Evolutionary conservation across 805 yeast species (phyloP), one percentile per base, ranked within the genome.

Genomic region (Spathaspora arborariae): DNA sequence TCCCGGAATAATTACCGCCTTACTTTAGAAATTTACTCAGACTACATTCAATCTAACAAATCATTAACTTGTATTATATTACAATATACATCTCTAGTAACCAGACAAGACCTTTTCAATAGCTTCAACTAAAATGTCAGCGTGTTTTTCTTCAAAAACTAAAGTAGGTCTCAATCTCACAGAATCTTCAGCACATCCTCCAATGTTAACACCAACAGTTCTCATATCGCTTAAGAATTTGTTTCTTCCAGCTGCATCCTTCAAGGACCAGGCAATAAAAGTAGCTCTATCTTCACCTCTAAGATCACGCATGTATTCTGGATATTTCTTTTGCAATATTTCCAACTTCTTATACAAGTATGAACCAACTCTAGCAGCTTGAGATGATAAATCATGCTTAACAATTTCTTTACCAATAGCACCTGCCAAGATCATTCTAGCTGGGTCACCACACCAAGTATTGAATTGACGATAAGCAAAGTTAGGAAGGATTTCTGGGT

Each of bases 371-470:
- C 74, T 71, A 8, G 68, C 70, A 46, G 85, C 79, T 52, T 78
- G 72, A 30, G 70, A 65, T 41, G 80, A 75, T 56, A 88, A 76
- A 56, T 81, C 78, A 62, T 85, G 67, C 56, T 80, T 79, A 42
- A 71, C 67, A 42, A 85, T 72, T 70, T 87, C 90, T 54, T 76
- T 64, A 58, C 80, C 80, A 61, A 88, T 85, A 54, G 88, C 81
- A 59, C 85, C 82, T 47, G 91, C 86, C 57, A 88, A 74, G 58
- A 87, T 72, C 64, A 85, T 78, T 69, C 84, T 81, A 49, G 90
- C 84, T 64, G 95, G 91, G 70, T 87, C 96, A 59, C 96, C 96
- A 71, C 92, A 85, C 96, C 96, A 87, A 49, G 96, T 87, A 81
- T 87, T 87, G 79, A 87, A 87, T 75, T 88, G 95, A 67, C 96